Evolutionary conservation across 2,329 filamentous ascomycete species (phyloP), one percentile per base, ranked within the genome.

Genomic region (Aureobasidium vineae): DNA sequence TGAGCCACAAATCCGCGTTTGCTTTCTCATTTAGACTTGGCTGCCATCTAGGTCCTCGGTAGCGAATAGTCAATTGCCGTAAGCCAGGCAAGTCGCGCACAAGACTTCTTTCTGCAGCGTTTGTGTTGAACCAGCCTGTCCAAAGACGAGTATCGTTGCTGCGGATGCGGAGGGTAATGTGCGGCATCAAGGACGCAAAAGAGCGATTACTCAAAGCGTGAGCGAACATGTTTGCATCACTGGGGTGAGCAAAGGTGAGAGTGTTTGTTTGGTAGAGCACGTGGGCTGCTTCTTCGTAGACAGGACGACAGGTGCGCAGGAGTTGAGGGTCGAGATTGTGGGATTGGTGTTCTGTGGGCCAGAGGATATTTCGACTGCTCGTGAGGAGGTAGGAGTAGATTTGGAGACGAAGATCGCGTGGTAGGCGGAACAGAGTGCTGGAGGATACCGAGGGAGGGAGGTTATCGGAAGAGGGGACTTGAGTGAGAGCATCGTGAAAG

Each of bases 201-300:
- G 66, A 65, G 1, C 70, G 67, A 16, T 68, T 68, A 13, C 70
- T 68, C 23, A 76, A 69, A 16, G 75, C 75, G 63, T 74, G 73
- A 1, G 73, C 72, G 65, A 77, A 77, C 69, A 78, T 75, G 69
- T 78, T 78, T 11, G 74, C 75, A 67, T 78, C 76, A 49, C 69
- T 73, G 5, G 76, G 75, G 67, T 78, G 76, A 66, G 74, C 71
- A 66, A 77, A 77, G 23, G 71, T 70, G 31, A 77, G 66, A n/a
- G 67, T 70, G 68, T 77, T 78, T 63, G 70, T 68, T 19, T 71
- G 70, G 71, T 77, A 77, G n/a, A 78, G 74, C 43, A 77, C 53
- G 10, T 72, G 72, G 26, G 71, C 71, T 6, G 74, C 69, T 68
- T 78, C 76, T 45, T 71, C 70, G 59, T 75, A 69, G 41, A 78